phyloP scores from a whole-genome alignment of 2,329 filamentous ascomycete species.

The Fusarium floridanum region DNA sequence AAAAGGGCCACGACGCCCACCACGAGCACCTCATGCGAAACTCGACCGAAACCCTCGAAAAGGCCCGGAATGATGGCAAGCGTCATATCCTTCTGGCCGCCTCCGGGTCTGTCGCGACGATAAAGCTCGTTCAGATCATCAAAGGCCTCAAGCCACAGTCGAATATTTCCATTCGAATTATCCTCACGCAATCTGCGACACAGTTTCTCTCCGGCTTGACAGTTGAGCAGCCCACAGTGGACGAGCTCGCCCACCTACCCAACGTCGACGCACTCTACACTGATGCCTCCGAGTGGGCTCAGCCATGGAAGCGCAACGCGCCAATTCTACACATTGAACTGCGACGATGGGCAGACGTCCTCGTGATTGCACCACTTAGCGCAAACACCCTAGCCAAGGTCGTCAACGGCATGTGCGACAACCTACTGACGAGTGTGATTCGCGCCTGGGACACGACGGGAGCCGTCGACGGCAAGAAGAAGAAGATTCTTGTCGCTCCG shows the following conservation, averaged over 20 bases:
- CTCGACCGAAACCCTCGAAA: slow-evolving; percentile 50
- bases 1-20: slow-evolving; percentile 41
- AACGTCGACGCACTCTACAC: slow-evolving; percentile 85
- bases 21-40: slow-evolving; percentile 40
- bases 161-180: slow-evolving; percentile 83
- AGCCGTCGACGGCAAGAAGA: slow-evolving; percentile 67
- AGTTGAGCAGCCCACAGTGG: slow-evolving; percentile 79
- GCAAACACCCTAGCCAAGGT: slow-evolving; percentile 92
- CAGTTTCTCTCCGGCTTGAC: slow-evolving; percentile 84
- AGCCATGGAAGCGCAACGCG: slow-evolving; percentile 82
- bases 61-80: slow-evolving; percentile 55
- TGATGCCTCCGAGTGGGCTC: slow-evolving; percentile 87
- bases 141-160: slow-evolving; percentile 63
- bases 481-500: slow-evolving; percentile 80
- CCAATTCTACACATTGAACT: slow-evolving; percentile 92
- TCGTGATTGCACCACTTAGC: slow-evolving; percentile 84
- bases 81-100: slow-evolving; percentile 59
- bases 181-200: slow-evolving; percentile 80
- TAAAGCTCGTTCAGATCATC: slow-evolving; percentile 81
- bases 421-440: slow-evolving; percentile 79
- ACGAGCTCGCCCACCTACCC: slow-evolving; percentile 68
- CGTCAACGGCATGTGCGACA: slow-evolving; percentile 80
- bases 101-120: slow-evolving; percentile 80
- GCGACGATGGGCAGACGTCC: slow-evolving; percentile 80
- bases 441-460: slow-evolving; percentile 90